Percentiles rank a stretch among this genome's conserved stretches.
Conservation (phyloP, 371 early-diverging fungal species). For the Funneliformis caledonium region DNA sequence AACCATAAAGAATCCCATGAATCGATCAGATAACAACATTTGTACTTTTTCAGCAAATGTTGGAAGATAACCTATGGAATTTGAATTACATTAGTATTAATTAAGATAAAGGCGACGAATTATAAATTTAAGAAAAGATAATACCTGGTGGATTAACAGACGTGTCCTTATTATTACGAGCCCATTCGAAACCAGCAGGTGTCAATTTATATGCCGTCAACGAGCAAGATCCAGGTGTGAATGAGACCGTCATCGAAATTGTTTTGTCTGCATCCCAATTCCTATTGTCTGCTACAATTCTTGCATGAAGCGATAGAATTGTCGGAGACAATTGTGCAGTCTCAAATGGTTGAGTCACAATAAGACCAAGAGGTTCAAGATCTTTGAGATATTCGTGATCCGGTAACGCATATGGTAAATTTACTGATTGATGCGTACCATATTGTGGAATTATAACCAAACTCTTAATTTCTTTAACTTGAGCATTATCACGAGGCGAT, state of each 20-base stretch:
- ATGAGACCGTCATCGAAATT: constrained; percentile 88
- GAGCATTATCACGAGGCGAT: constrained; percentile 89
- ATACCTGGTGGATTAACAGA: constrained; percentile 76
- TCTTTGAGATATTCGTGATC: constrained; percentile 90
- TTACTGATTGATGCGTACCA: constrained; percentile 94
- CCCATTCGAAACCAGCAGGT: constrained; percentile 96
- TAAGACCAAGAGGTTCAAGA: constrained; percentile 97
- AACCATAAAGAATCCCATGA: constrained; percentile 98
- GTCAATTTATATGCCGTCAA: constrained; percentile 95
- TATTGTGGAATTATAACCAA: constrained; percentile 97
- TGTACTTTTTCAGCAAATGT: constrained; percentile 94
- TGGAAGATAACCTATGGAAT: constrained; percentile 68
- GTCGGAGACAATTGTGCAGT: constrained; percentile 89
- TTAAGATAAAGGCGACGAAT: not conserved
- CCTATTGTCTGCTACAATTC: constrained; percentile 83
- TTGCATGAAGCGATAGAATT: constrained; percentile 91
- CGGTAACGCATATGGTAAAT: constrained; percentile 87
- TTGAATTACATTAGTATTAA: not conserved
- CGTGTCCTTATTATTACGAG: constrained; percentile 77
- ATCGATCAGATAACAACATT: constrained; percentile 91
- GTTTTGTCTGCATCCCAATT: constrained; percentile 96
- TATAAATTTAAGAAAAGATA: not conserved
- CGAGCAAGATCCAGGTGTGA: constrained; percentile 97
- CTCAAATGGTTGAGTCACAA: constrained; percentile 97
- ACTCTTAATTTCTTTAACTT: constrained; percentile 95